A percentile compares a stretch with the other conserved stretches of the same genome.
These are phyloP conservation scores for Favolaschia claudopus DNA, from an alignment of 768 basidiomycete species.

Conservation along the genomic window DNA sequence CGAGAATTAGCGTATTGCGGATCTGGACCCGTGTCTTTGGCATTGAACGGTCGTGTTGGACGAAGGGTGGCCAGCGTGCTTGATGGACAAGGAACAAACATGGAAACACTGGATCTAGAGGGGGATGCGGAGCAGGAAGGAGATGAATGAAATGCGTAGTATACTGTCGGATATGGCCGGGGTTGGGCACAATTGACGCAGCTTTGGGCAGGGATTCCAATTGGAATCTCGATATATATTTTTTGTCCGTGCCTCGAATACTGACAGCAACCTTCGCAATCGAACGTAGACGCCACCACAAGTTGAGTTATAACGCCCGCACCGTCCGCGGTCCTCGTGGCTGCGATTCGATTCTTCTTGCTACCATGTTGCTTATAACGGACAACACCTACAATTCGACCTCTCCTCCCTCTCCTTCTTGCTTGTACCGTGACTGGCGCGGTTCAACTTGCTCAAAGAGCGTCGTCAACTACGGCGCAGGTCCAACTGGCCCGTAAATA, in stretches of 20 bases:
- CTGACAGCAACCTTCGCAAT: slow-evolving; percentile 49
- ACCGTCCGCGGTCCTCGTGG: slow-evolving; percentile 64
- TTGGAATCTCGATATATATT: slow-evolving; percentile 19
- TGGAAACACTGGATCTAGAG: slow-evolving; percentile 85
- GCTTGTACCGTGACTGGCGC: too few species aligned
- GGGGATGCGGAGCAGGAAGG: slow-evolving; percentile 60
- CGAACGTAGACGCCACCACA: slow-evolving; percentile 38
- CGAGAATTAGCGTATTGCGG: slow-evolving; percentile 62
- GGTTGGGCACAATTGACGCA: neutral
- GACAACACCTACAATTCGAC: neutral
- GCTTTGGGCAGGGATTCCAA: neutral
- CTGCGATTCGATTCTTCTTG: slow-evolving; percentile 72
- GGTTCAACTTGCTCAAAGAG: too few species aligned
- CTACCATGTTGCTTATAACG: slow-evolving; percentile 54
- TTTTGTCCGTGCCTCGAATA: slow-evolving; percentile 18
- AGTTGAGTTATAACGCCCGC: slow-evolving; percentile 61
- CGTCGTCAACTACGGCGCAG: too few species aligned
- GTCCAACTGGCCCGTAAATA: too few species aligned
- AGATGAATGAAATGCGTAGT: slow-evolving; percentile 33
- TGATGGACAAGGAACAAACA: slow-evolving; percentile 63
- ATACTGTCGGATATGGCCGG: slow-evolving; percentile 16
- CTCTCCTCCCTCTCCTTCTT: neutral
- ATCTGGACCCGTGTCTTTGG: slow-evolving; percentile 61
- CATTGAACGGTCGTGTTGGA: slow-evolving; percentile 78
- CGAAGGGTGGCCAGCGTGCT: slow-evolving; percentile 80